Evolutionary conservation across 441 rosid genomes (phyloP), one percentile per base, ranked within the genome.

Genomic region (Viola pubescens): DNA sequence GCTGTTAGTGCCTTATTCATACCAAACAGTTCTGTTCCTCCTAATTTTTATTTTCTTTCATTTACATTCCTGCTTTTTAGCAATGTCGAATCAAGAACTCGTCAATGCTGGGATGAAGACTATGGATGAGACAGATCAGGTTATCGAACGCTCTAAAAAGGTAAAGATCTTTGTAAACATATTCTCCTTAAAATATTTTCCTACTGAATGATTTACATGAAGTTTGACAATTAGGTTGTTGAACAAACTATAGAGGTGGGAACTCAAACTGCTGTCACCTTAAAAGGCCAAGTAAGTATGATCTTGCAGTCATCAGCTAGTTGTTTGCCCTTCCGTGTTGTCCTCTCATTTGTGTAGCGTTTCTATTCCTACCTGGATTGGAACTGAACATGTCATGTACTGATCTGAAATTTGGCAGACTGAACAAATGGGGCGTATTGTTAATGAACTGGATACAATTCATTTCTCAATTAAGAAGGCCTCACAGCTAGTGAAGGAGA

Each of bases 341-440:
- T 26, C 34, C 13, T 43, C 10, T 10, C 51, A 37, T 61, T 5
- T 3, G n/a, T 51, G 11, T 38, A 40, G 38, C n/a, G n/a, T 37
- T 48, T 37, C n/a, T 34, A 0, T 34, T 52, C 12, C 7, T 52
- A 9, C 9, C 40, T 4, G 37, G 39, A 6, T 37, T 52, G 37
- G 37, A 34, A 12, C 38, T 52, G 56, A 52, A 4, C 49, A 8
- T 52, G 8, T 11, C 34, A 39, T 62, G 19, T 48, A 9, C 40
- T 56, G 63, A 74, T 68, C 40, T 16, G 37, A 58, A 65, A 60
- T 59, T 68, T 41, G 62, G 60, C 83, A 94, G 97, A 90, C 99
- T 58, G 99, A 94, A 49, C 99, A 94, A 94, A 94, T 94, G 97
- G 99, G 96, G 13, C 91, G 97, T 5, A 85, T 94, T 50, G 97